Conservation (phyloP, 2,329 filamentous ascomycete genomes). For the Cytospora chrysosperma region DNA sequence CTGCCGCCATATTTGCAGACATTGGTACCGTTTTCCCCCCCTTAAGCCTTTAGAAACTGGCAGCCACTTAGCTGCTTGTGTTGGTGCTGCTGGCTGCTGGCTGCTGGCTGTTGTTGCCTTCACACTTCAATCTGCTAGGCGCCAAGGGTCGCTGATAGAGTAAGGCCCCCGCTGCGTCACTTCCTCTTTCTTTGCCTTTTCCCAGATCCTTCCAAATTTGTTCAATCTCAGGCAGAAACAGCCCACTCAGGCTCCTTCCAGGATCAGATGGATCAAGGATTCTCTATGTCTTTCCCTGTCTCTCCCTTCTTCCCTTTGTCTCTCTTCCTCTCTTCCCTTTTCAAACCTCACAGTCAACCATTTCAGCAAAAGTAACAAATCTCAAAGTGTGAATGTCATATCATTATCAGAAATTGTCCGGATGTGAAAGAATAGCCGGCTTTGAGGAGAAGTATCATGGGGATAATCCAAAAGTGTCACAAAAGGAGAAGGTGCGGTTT, state of each 20-base stretch:
- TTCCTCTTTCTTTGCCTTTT: not conserved
- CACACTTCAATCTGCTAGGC: not conserved
- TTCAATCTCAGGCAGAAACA: not conserved
- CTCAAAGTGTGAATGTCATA: not conserved
- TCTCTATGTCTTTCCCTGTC: not conserved
- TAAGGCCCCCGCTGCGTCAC: not conserved
- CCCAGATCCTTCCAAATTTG: not conserved
- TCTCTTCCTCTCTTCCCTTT: not conserved
- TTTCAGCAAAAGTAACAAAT: not conserved
- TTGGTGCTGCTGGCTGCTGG: not conserved
- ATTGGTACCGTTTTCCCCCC: not conserved
- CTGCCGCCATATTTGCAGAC: constrained; percentile 17
- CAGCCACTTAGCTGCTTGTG: constrained; percentile 14
- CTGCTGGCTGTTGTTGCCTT: not conserved
- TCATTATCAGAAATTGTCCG: not conserved
- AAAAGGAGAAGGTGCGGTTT: constrained; percentile 1
- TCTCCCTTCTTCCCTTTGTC: not conserved
- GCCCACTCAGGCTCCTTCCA: not conserved
- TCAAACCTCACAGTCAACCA: constrained; percentile 1
- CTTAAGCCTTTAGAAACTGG: not conserved
- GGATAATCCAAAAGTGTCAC: constrained; percentile 1
- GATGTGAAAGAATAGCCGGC: not conserved
- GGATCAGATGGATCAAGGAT: not conserved
- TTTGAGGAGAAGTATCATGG: not conserved
- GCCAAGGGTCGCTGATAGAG: not conserved